Percentiles rank a stretch among this genome's conserved stretches.
These are phyloP conservation scores for Globisporangium irregulare DNA, from an alignment of 352 stramenopile genomes.

Conservation along the genomic window DNA sequence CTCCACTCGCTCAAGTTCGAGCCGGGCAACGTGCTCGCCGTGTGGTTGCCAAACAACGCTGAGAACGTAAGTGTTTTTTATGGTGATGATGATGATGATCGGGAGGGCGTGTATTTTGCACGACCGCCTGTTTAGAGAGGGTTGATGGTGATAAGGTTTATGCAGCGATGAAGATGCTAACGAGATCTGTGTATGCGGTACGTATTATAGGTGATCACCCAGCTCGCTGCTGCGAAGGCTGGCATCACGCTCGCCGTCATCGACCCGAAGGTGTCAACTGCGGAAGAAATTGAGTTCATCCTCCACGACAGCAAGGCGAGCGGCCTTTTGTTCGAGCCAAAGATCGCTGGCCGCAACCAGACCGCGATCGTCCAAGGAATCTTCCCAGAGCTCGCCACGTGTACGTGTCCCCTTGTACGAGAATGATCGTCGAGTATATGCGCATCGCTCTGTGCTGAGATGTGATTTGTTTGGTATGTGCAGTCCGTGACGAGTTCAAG, in stretches of 20 bases:
- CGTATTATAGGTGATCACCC: constrained; percentile 49
- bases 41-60: constrained; percentile 84
- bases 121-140: neutral
- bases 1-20: constrained; percentile 74
- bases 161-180: neutral
- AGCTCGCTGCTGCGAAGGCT: constrained; percentile 80
- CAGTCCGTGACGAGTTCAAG: constrained; percentile 47
- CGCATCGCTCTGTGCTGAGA: neutral
- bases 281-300: constrained; percentile 78
- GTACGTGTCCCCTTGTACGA: constrained; percentile 28
- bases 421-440: neutral
- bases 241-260: constrained; percentile 83
- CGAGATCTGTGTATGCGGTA: neutral
- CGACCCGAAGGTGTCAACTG: constrained; percentile 64
- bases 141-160: neutral
- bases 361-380: constrained; percentile 65
- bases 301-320: constrained; percentile 78
- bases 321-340: constrained; percentile 82
- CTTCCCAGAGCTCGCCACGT: constrained; percentile 75
- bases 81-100: neutral
- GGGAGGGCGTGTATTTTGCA: neutral
- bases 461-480: neutral
- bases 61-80: constrained; percentile 50
- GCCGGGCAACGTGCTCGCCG: constrained; percentile 66
- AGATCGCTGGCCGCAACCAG: constrained; percentile 74